A percentile compares a stretch with the other conserved stretches of the same genome.
phyloP scores from a whole-genome alignment of 179 eudicot genomes.

The Silene coronaria region DNA sequence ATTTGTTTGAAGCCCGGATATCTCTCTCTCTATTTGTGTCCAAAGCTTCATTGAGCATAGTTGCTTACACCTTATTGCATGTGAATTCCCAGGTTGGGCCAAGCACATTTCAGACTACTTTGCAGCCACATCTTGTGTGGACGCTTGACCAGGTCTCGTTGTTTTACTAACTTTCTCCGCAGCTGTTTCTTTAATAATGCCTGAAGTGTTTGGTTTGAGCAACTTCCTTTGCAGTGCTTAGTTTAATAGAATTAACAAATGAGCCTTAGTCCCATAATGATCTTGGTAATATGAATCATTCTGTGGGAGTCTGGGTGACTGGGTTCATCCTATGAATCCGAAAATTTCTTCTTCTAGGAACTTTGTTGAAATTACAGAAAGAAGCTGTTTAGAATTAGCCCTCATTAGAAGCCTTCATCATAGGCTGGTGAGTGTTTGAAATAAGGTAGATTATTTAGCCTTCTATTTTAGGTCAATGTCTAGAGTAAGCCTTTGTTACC shows the following conservation, averaged over 20 bases:
- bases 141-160: constrained; percentile 68
- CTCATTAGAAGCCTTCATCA: neutral
- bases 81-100: constrained; percentile 60
- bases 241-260: neutral
- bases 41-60: constrained; percentile 1
- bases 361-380: neutral
- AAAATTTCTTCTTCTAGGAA: neutral
- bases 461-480: neutral
- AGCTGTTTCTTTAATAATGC: neutral
- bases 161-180: neutral
- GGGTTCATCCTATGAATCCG: neutral
- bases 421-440: neutral
- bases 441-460: neutral
- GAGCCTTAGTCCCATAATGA: neutral
- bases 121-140: constrained; percentile 88
- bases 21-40: neutral
- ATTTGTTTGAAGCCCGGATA: neutral
- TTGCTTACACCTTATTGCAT: constrained; percentile 10
- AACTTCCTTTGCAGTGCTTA: neutral
- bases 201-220: constrained; percentile 1
- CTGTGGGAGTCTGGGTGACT: too few relatives aligned
- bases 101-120: constrained; percentile 59
- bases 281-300: neutral
- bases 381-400: neutral
- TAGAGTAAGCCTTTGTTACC: neutral